Evolutionary conservation across 75 land plant species (phyloP), one percentile per base, ranked within the genome.

Genomic region (Ceratopteris richardii): DNA sequence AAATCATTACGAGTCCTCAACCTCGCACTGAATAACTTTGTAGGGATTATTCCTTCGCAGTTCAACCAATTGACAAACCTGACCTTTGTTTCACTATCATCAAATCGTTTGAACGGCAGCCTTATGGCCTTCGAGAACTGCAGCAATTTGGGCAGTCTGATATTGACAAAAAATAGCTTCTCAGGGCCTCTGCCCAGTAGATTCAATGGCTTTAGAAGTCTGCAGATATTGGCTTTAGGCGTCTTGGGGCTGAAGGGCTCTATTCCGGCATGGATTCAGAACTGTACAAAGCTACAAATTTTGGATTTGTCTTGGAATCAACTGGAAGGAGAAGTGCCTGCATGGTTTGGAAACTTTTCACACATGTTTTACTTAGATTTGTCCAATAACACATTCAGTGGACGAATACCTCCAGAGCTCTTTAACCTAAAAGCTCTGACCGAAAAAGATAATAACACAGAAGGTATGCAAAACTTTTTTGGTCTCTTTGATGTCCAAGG

Each of bases 221-320:
- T 80, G 22, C 55, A 65, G 21, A 47, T 65, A 43, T 55, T 71
- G 7, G 29, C 56, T n/a, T 46, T 81, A 28, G 66, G 77, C 27
- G 57, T 68, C 36, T 67, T 64, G 53, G 18, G 44, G 1, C 72
- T 80, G 16, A 43, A 44, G 0, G 83, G 83, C 27, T n/a, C 54
- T 11, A 54, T 76, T 41, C 79, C 83, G 0, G 44, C 25, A 1
- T 80, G 83, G 79, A 31, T 76, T 39, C 54, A 31, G 0, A 57
- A 46, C 18, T 57, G 54, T 31, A 55, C 54, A 11, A 60, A 46
- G n/a, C 40, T 80, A 62, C 80, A 77, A 60, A 41, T 74, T 29
- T 39, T 84, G 52, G 82, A 84, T 58, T 23, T 84, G 39, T 77
- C 87, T 7, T 22, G 31, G 58, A 80, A 83, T 64, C 26, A 0